phyloP scores from a whole-genome alignment of 768 basidiomycete genomes.

The Termitomyces heimii region DNA sequence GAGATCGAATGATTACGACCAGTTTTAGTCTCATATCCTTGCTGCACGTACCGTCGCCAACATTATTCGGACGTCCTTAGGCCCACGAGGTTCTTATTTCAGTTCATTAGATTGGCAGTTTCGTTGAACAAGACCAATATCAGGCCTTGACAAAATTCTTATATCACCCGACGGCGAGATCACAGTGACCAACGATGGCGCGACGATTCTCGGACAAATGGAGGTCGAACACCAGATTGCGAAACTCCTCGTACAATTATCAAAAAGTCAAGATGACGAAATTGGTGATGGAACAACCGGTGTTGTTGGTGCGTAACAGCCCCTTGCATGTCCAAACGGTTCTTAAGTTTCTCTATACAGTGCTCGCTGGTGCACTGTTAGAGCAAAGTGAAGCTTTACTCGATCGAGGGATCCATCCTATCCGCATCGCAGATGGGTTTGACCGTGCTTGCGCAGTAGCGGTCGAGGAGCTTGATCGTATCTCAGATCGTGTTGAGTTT shows the following conservation, averaged over 20 bases:
- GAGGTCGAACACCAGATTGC: slow-evolving; percentile 99
- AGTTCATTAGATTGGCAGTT: slow-evolving; percentile 3
- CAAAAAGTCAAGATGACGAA: slow-evolving; percentile 98
- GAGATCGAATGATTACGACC: slow-evolving; percentile 3
- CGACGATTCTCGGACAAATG: slow-evolving; percentile 98
- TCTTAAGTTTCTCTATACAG: slow-evolving; percentile 31
- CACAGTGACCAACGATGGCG: slow-evolving; percentile 98
- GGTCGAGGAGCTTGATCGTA: slow-evolving; percentile 82
- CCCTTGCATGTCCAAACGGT: not conserved
- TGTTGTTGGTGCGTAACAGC: slow-evolving; percentile 78
- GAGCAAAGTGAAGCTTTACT: slow-evolving; percentile 94
- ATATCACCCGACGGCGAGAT: slow-evolving; percentile 98
- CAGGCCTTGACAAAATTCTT: slow-evolving; percentile 92
- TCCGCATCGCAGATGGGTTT: slow-evolving; percentile 98
- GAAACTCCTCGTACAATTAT: slow-evolving; percentile 92
- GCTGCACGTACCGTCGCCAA: slow-evolving; percentile 92
- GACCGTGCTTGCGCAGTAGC: slow-evolving; percentile 92
- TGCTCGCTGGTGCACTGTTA: slow-evolving; percentile 94
- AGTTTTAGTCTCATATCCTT: slow-evolving; percentile 80
- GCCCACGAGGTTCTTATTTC: slow-evolving; percentile 75
- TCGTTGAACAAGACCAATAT: slow-evolving; percentile 2
- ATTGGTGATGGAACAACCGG: slow-evolving; percentile 99
- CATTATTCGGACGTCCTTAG: slow-evolving; percentile 91
- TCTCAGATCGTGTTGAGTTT: slow-evolving; percentile 88
- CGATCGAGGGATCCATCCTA: slow-evolving; percentile 99